A percentile compares a stretch with the other conserved stretches of the same genome.
phyloP scores from a whole-genome alignment of 1,139 yeast genomes.

The Geotrichum bryndzae region DNA sequence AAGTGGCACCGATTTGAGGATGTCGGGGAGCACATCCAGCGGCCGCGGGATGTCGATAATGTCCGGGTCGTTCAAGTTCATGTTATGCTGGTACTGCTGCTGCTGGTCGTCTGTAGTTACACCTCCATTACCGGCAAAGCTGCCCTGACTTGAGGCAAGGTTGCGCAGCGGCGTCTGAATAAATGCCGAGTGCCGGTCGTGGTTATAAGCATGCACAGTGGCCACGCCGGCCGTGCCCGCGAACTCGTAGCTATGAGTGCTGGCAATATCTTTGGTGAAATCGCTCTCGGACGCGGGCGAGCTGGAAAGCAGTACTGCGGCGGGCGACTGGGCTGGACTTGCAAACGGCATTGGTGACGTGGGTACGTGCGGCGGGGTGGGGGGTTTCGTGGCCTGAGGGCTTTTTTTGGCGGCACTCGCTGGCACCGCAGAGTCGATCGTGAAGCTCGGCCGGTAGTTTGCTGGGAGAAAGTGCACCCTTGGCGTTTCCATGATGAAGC shows the following conservation, averaged over 20 bases:
- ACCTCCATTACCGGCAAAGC: neutral
- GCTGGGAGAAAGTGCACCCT: neutral
- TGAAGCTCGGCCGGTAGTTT: neutral
- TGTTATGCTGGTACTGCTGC: neutral
- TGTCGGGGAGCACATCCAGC: conserved; percentile 52
- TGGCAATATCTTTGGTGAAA: neutral
- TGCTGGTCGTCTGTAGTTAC: neutral
- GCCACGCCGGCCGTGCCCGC: neutral
- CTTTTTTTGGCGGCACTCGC: neutral
- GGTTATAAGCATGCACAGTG: neutral
- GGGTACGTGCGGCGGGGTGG: neutral
- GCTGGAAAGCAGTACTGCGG: neutral
- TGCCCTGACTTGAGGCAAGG: neutral
- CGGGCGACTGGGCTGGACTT: neutral
- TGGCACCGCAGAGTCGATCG: neutral
- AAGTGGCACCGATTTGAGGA: conserved; percentile 51
- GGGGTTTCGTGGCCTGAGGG: neutral
- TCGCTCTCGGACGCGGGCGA: neutral
- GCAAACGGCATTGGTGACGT: neutral
- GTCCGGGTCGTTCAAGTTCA: neutral
- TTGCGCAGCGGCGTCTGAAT: conserved; percentile 22
- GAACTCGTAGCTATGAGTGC: neutral
- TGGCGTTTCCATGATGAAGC: conserved; percentile 22
- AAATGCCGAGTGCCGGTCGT: conserved; percentile 14
- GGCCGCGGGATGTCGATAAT: conserved; percentile 43